A percentile compares a stretch with the other conserved stretches of the same genome.
Conservation (phyloP, 108 stramenopile species). For the Nitzschia sp. region DNA sequence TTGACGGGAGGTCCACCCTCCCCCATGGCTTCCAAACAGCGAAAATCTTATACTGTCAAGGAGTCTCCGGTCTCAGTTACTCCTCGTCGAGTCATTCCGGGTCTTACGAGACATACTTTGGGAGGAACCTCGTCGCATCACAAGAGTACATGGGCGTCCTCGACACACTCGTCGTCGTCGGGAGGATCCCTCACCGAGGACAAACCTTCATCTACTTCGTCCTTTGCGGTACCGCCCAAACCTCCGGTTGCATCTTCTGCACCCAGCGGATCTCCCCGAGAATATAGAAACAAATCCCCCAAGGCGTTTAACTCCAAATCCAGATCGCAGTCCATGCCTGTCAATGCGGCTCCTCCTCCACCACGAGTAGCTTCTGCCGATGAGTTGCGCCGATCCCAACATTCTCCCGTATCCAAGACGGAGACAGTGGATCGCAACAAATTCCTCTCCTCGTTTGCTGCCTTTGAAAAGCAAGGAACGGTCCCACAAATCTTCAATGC, state of each 20-base stretch:
- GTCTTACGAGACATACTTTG: constrained; percentile 9
- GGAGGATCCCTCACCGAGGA: background rate
- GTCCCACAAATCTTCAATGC: background rate
- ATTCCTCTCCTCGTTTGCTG: constrained; percentile 8
- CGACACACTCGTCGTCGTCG: background rate
- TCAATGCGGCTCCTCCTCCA: background rate
- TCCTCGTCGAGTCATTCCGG: background rate
- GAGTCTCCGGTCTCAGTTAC: no score
- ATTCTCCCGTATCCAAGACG: background rate
- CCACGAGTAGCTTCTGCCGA: background rate
- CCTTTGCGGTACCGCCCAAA: background rate
- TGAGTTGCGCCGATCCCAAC: background rate
- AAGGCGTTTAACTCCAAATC: background rate
- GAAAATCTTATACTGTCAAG: no score
- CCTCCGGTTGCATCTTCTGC: background rate
- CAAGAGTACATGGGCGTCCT: constrained; percentile 1
- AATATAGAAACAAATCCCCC: background rate
- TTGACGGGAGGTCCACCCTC: no score
- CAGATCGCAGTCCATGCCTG: background rate
- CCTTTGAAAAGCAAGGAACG: constrained; percentile 4
- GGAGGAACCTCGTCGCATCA: constrained; percentile 10
- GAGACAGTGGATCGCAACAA: constrained; percentile 14
- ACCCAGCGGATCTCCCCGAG: no score
- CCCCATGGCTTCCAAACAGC: no score
- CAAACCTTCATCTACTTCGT: background rate